Evolutionary conservation across 2,329 filamentous ascomycete species (phyloP), one percentile per base, ranked within the genome.

Genomic region (Curvularia hawaiiensis): DNA sequence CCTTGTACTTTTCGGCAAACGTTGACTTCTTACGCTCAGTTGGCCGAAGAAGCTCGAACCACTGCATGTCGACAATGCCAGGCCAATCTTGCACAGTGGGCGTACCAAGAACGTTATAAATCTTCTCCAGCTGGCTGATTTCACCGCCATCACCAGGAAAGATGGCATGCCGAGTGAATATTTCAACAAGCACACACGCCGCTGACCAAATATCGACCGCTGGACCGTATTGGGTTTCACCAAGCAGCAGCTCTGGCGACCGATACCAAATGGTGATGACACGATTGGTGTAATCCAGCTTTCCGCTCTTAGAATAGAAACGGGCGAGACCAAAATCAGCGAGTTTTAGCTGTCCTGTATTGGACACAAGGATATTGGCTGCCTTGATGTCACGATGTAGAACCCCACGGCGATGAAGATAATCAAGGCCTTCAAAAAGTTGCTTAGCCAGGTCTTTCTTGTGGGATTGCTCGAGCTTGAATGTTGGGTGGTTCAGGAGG

Each of bases 261-360:
- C 95, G 90, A 71, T 99, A 99, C 96, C 96, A 99, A 64, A 99
- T 97, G 2, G 95, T 99, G 73, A 99, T 97, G 67, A 99, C 96
- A 35, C 95, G 90, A 73, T 99, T 99, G 1, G 95, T 99, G 76
- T 99, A 99, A 75, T 99, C 94, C 46, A 96, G 85, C 75, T 95
- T 91, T 59, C 90, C 88, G 49, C 90, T 88, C 75, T 99, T 99
- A 33, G 92, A 91, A 72, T 97, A 99, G 77, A 99, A 99, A 38
- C 96, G 89, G 12, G 95, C 95, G 14, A 99, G 85, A 20, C 95
- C 95, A 75, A 99, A 99, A 75, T 99, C 95, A 30, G 95, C 95
- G 60, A 97, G 85, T 76, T 98, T 99, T 55, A 99, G 80, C 56
- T 92, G 85, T 5, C 95, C 95, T 10, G 90, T 88, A 65, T 88